Conservation (phyloP, 331 rosid species). For the Rosa hybrid region DNA sequence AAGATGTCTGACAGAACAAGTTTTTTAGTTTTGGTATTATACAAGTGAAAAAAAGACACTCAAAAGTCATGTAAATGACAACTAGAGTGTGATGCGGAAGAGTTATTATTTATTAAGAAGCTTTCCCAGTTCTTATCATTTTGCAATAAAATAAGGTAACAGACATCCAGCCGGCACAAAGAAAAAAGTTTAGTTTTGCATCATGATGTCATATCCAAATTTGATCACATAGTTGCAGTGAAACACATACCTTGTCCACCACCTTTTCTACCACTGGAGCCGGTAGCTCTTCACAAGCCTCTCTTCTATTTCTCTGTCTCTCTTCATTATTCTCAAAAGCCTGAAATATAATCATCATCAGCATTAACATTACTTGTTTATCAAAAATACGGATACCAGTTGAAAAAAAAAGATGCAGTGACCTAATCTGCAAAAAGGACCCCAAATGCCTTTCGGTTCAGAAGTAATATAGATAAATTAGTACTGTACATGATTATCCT, state of each 20-base stretch:
- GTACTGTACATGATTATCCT: neutral
- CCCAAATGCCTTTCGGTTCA: neutral
- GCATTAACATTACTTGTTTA: neutral
- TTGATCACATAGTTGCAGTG: neutral
- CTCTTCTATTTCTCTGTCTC: slow-evolving; percentile 76
- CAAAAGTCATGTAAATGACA: neutral
- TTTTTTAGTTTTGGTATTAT: neutral
- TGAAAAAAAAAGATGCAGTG: neutral
- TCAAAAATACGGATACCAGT: neutral
- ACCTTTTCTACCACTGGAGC: slow-evolving; percentile 73
- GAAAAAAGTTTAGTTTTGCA: neutral
- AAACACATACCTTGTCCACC: slow-evolving; percentile 68
- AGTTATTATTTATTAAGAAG: neutral
- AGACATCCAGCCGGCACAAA: neutral
- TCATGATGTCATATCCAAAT: neutral
- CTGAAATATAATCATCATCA: slow-evolving; percentile 48
- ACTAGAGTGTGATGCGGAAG: neutral
- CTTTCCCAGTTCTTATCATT: neutral
- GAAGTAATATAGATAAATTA: neutral
- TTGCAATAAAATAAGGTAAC: neutral
- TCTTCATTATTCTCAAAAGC: slow-evolving; percentile 76
- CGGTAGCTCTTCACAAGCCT: slow-evolving; percentile 52
- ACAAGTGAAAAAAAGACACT: neutral
- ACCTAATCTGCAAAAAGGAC: neutral
- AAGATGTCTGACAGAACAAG: neutral